A percentile compares a stretch with the other conserved stretches of the same genome.
These are phyloP conservation scores for Populus alba DNA, from an alignment of 345 rosid species.

Conservation along the genomic window DNA sequence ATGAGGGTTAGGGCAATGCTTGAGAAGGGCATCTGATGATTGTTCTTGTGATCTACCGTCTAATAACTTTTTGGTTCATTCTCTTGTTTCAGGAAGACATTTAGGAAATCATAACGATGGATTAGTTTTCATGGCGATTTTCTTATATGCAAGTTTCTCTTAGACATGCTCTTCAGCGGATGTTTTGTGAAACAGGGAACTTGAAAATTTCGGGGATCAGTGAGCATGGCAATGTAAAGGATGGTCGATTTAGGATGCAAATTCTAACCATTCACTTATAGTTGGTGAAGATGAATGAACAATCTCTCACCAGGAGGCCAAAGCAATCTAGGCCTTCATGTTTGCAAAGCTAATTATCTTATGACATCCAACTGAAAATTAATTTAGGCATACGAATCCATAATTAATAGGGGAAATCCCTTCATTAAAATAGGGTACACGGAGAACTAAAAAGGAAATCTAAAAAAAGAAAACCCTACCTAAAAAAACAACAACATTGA, in stretches of 20 bases:
- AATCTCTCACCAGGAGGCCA: too few species aligned
- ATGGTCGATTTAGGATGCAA: not conserved
- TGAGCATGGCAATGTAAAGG: not conserved
- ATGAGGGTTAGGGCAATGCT: conserved; percentile 86
- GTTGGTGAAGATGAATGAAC: not conserved
- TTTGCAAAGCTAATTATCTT: not conserved
- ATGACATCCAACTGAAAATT: not conserved
- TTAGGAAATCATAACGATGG: not conserved
- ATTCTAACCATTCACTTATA: not conserved
- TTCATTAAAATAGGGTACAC: not conserved
- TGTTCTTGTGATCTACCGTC: not conserved
- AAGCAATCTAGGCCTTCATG: not conserved
- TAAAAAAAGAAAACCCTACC: not conserved
- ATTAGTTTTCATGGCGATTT: not conserved
- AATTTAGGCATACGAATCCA: not conserved
- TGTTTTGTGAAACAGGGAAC: not conserved
- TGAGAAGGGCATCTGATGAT: conserved; percentile 45
- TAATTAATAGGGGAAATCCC: not conserved
- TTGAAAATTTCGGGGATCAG: not conserved
- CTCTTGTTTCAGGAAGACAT: not conserved
- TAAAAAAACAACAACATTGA: not conserved
- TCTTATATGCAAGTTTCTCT: not conserved
- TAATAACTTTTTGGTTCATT: not conserved
- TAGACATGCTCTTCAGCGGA: not conserved
- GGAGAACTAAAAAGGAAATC: not conserved